Conservation (phyloP, 164 flowering plant genomes). For the Magnolia changhungtana region DNA sequence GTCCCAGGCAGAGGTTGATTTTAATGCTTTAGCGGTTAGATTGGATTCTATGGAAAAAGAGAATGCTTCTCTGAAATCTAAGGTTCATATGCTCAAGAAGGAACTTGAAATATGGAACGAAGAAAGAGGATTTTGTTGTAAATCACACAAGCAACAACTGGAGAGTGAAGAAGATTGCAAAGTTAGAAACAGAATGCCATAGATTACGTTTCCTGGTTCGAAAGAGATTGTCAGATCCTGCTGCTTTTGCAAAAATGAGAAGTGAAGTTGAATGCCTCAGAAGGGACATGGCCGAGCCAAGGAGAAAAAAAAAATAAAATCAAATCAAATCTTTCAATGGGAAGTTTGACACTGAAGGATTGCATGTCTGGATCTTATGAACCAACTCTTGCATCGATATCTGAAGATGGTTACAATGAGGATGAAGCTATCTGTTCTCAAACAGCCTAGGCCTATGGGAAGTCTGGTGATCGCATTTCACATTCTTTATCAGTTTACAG, state of each 20-base stretch:
- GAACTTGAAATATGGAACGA: slow-evolving; percentile 72
- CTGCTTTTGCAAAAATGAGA: slow-evolving; percentile 16
- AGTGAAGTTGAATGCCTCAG: slow-evolving; percentile 42
- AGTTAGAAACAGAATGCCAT: slow-evolving; percentile 80
- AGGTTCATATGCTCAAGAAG: slow-evolving; percentile 68
- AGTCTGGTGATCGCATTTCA: slow-evolving; percentile 88
- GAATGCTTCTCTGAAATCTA: slow-evolving; percentile 67
- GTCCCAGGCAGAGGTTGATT: slow-evolving; percentile 52
- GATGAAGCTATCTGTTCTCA: slow-evolving; percentile 45
- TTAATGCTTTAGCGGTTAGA: slow-evolving; percentile 44
- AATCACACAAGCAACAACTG: slow-evolving; percentile 50
- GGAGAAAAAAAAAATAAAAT: slow-evolving; percentile 22
- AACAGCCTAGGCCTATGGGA: slow-evolving; percentile 95
- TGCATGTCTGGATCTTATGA: slow-evolving; percentile 21
- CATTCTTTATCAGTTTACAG: slow-evolving; percentile 32
- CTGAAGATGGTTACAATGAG: slow-evolving; percentile 27
- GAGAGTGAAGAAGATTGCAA: slow-evolving; percentile 59
- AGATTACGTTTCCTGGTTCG: slow-evolving; percentile 51
- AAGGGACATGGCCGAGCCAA: slow-evolving; percentile 35
- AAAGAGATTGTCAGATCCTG: slow-evolving; percentile 58
- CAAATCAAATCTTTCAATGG: slow-evolving; percentile 28
- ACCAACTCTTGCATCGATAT: slow-evolving; percentile 24
- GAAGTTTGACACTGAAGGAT: slow-evolving; percentile 31
- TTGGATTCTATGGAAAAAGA: slow-evolving; percentile 65
- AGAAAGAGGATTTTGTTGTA: slow-evolving; percentile 54